These are phyloP conservation scores for Brassica incana DNA, from an alignment of 345 rosid species.

Conservation along the genomic window DNA sequence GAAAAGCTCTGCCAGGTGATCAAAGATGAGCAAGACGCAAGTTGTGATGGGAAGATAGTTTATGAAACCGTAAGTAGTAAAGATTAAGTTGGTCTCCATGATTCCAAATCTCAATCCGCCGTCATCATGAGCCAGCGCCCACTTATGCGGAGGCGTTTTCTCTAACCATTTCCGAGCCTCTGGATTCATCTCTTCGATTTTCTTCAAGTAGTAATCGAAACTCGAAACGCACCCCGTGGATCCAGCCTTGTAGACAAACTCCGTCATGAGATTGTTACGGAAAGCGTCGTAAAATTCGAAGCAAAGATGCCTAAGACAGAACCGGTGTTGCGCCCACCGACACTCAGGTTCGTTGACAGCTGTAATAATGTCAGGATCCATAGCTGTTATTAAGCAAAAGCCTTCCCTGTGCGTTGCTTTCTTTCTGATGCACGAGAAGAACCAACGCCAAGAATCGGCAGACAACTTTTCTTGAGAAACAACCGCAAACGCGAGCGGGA, in stretches of 20 bases:
- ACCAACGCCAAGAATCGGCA: conserved; percentile 15
- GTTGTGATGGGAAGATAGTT: conserved; percentile 17
- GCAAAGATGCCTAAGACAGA: conserved; percentile 18
- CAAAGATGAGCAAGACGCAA: conserved; percentile 12
- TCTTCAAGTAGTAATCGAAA: background rate
- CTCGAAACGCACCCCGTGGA: background rate
- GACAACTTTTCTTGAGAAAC: conserved; percentile 1
- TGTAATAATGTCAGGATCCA: background rate
- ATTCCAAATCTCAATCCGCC: background rate
- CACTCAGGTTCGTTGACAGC: conserved; percentile 16
- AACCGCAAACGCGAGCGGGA: conserved; percentile 15
- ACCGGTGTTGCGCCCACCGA: conserved; percentile 19
- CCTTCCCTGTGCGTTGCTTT: conserved; percentile 3
- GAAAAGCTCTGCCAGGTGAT: background rate
- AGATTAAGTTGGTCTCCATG: background rate
- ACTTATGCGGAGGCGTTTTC: background rate
- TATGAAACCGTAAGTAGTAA: background rate
- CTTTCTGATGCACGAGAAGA: conserved; percentile 13
- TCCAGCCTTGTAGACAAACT: conserved; percentile 19
- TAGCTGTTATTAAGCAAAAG: conserved; percentile 4
- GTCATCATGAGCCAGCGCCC: background rate
- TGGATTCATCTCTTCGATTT: background rate
- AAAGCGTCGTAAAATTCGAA: background rate
- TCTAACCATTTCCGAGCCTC: conserved; percentile 19
- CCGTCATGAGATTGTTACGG: conserved; percentile 28